phyloP scores from a whole-genome alignment of 352 stramenopile species.

The Globisporangium okanoganense region DNA sequence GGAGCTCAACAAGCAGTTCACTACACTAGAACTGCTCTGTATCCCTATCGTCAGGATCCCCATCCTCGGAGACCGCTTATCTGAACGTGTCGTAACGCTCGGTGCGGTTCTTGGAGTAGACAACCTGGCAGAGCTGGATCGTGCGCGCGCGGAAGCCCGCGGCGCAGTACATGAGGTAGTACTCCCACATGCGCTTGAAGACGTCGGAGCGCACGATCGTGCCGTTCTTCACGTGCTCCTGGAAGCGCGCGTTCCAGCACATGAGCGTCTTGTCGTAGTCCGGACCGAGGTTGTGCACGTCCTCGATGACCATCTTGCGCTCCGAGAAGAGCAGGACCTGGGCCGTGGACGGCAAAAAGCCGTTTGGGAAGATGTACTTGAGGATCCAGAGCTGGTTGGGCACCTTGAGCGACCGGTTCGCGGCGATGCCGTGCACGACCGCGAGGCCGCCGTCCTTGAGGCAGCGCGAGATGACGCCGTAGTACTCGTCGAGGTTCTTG shows the following conservation, averaged over 20 bases:
- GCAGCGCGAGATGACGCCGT: conserved; percentile 73
- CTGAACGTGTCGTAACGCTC: conserved; percentile 79
- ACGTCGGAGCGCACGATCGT: conserved; percentile 75
- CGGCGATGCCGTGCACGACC: conserved; percentile 80
- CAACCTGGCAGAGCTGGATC: conserved; percentile 80
- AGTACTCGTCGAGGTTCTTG: conserved; percentile 89
- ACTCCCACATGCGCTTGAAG: conserved; percentile 89
- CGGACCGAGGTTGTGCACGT: conserved; percentile 82
- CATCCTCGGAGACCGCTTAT: conserved; percentile 26
- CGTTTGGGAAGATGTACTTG: conserved; percentile 91
- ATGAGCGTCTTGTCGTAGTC: conserved; percentile 91
- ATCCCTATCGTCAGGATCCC: neutral
- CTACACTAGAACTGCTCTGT: too few relatives aligned
- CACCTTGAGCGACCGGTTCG: conserved; percentile 83
- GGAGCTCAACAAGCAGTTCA: neutral
- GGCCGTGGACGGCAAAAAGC: conserved; percentile 75
- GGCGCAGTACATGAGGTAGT: conserved; percentile 88
- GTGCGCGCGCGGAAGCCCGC: conserved; percentile 86
- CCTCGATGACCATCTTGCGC: conserved; percentile 77
- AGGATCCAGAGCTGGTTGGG: conserved; percentile 85
- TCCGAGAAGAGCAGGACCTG: conserved; percentile 76
- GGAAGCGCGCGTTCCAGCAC: conserved; percentile 86
- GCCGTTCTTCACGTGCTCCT: conserved; percentile 72
- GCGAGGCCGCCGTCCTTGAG: conserved; percentile 76
- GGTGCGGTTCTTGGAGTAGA: conserved; percentile 82